Percentiles rank a stretch among this genome's conserved stretches.
phyloP scores from a whole-genome alignment of 352 stramenopile species.

The Pythium brassicae region DNA sequence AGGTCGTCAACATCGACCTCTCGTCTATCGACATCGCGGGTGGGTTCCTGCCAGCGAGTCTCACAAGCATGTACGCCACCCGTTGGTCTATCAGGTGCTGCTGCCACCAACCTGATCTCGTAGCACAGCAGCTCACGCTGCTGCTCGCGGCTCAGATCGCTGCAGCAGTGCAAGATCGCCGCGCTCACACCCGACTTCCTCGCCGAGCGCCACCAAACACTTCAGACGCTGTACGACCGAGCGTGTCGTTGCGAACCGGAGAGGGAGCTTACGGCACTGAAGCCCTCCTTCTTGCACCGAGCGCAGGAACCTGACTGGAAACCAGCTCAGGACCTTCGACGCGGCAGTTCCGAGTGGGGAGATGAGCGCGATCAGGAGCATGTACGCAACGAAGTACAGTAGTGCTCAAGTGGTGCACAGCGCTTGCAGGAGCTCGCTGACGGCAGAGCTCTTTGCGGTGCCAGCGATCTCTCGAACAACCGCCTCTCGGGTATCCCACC shows the following conservation, averaged over 20 bases:
- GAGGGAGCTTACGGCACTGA: too few species aligned
- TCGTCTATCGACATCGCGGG: conserved; percentile 23
- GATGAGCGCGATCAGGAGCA: conserved; percentile 16
- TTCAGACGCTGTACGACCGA: neutral
- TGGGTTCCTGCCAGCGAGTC: conserved; percentile 35
- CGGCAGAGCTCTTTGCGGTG: too few species aligned
- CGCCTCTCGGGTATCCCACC: conserved; percentile 28
- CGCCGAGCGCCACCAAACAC: neutral
- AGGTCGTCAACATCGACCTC: conserved; percentile 38
- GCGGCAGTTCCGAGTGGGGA: neutral
- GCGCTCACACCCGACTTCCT: conserved; percentile 33
- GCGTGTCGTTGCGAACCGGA: too few species aligned
- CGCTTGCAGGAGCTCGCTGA: neutral
- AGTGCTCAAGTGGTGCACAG: neutral
- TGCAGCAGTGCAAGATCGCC: conserved; percentile 38
- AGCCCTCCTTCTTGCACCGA: conserved; percentile 13
- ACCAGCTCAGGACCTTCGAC: neutral
- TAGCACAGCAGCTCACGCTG: neutral
- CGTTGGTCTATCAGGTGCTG: neutral
- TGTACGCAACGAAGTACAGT: conserved; percentile 15
- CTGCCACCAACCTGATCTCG: too few species aligned
- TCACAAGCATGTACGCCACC: conserved; percentile 35
- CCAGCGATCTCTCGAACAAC: conserved; percentile 39
- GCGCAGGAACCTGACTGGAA: conserved; percentile 12
- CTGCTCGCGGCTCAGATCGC: neutral